Evolutionary conservation across 352 stramenopile species (phyloP), one percentile per base, ranked within the genome.

Genomic region (Phytophthora aleatoria): DNA sequence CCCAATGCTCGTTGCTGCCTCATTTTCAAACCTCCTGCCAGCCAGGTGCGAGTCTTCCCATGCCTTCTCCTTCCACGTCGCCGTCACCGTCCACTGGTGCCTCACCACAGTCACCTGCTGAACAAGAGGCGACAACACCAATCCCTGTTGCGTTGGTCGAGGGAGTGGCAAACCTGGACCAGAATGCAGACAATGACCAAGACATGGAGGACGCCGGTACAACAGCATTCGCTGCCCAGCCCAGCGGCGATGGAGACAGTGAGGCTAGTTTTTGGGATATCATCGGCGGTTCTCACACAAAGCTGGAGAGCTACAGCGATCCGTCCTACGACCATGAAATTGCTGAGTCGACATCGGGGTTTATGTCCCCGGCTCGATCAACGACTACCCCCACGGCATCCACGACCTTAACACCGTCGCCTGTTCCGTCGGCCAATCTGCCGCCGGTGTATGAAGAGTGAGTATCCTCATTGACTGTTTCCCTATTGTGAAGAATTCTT

Each of bases 31-130:
- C 5, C 56, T 77, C 12, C 39, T 50, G 13, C 79, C 83, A 28
- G 76, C 81, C 26, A 71, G 81, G 30, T 53, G 38, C 11, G 36
- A 36, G 41, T 51, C n/a, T 74, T 95, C 11, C 71, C 78, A 98
- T 42, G 73, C 64, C 51, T 82, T 81, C 41, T 89, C 86, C 30
- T 79, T 95, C 57, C 77, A 89, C 57, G 6, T 56, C 69, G 2
- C 47, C 50, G 15, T 58, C 60, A 20, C 33, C 69, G 26, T 31
- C 55, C 24, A 16, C 31, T 39, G 53, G 33, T 50, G 16, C 55
- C 8, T 65, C 56, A 9, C 27, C 57, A 6, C 55, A 6, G 49
- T 45, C 43, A 35, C 20, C 47, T 38, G 27, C 12, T 85, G 92
- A 47, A 89, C 96, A 69, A 86, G 85, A 2, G 52, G 63, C 47